Conservation (phyloP, 768 basidiomycete genomes). For the Boletus reticuloceps region DNA sequence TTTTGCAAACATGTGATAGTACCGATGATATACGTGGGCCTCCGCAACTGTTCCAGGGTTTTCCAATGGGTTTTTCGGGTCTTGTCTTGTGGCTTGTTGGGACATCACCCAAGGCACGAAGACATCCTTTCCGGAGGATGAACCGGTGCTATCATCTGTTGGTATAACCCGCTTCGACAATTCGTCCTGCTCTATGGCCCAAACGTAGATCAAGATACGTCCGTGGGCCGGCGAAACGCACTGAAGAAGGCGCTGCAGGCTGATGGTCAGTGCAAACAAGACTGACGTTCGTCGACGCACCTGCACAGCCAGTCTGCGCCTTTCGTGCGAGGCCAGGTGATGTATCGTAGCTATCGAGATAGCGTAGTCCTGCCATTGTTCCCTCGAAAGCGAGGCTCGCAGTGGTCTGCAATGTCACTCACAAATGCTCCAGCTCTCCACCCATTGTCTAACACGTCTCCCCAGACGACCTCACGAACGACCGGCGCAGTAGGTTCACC, state of each 20-base stretch:
- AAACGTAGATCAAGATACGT: conserved; percentile 88
- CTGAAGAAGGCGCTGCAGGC: conserved; percentile 55
- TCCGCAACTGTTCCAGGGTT: conserved; percentile 2
- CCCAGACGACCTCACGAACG: conserved; percentile 72
- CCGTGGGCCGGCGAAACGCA: conserved; percentile 67
- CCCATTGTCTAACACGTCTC: conserved; percentile 66
- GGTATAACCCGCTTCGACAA: conserved; percentile 71
- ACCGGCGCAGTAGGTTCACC: conserved; percentile 25
- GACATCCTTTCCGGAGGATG: conserved; percentile 65
- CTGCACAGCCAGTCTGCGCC: conserved; percentile 72
- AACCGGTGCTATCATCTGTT: conserved; percentile 16
- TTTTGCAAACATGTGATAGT: conserved; percentile 92
- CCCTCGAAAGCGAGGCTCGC: not conserved
- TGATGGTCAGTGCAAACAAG: not conserved
- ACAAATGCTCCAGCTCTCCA: conserved; percentile 88
- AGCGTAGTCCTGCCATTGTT: conserved; percentile 75
- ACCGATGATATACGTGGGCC: conserved; percentile 68
- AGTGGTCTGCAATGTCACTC: conserved; percentile 27
- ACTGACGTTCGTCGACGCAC: conserved; percentile 36
- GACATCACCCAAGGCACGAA: conserved; percentile 86
- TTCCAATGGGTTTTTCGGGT: too few species aligned
- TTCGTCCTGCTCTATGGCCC: conserved; percentile 93
- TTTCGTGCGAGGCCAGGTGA: conserved; percentile 79
- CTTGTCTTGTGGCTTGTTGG: conserved; percentile 24
- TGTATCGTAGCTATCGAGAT: conserved; percentile 98